These are phyloP conservation scores for Pythium insidiosum DNA, from an alignment of 352 stramenopile species.

Conservation along the genomic window DNA sequence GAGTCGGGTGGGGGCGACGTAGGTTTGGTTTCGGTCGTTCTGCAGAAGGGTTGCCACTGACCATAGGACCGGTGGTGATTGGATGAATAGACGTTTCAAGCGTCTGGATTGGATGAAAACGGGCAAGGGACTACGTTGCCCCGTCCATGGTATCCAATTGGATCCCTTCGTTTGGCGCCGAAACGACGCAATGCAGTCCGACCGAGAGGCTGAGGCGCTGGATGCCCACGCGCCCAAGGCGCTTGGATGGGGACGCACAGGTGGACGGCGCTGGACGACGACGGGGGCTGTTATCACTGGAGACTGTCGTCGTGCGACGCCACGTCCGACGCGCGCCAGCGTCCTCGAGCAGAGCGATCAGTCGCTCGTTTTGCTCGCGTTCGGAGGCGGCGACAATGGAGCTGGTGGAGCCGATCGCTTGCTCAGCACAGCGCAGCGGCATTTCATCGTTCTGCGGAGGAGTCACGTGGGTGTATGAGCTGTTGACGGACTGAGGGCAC, in stretches of 20 bases:
- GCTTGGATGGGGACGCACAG: too few species aligned
- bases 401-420: too few species aligned
- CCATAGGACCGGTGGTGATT: constrained; percentile 6
- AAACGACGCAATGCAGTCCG: constrained; percentile 3
- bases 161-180: constrained; percentile 4
- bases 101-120: constrained; percentile 6
- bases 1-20: too few species aligned
- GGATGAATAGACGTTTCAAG: neutral
- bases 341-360: constrained; percentile 31
- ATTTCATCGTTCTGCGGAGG: constrained; percentile 48
- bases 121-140: constrained; percentile 1
- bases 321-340: constrained; percentile 45
- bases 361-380: constrained; percentile 14
- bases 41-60: too few species aligned
- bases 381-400: constrained; percentile 7
- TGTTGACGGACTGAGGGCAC: neutral
- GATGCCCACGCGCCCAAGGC: too few species aligned
- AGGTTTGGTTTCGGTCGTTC: too few species aligned
- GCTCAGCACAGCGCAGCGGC: constrained; percentile 43
- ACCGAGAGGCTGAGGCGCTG: too few species aligned
- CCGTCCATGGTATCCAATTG: constrained; percentile 9
- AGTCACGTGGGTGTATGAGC: neutral
- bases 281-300: neutral
- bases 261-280: too few species aligned
- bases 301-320: constrained; percentile 7